phyloP scores from a whole-genome alignment of 345 rosid species.

The Hevea brasiliensis region DNA sequence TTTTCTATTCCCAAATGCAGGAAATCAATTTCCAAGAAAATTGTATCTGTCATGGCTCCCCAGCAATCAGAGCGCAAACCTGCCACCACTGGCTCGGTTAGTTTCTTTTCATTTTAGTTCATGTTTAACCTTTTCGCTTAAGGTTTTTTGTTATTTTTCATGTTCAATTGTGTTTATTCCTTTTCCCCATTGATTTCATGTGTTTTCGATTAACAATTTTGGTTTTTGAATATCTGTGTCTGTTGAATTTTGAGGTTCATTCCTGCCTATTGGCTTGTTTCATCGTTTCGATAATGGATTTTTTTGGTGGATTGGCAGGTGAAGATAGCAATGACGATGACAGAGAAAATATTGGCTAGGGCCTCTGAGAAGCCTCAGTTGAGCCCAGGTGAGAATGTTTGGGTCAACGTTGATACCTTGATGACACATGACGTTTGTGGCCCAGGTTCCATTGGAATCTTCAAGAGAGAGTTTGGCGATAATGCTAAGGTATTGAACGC shows the following conservation, averaged over 20 bases:
- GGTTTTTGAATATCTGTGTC: not conserved
- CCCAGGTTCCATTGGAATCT: constrained; percentile 84
- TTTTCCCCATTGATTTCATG: too few species aligned
- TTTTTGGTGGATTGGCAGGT: constrained; percentile 45
- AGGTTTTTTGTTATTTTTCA: not conserved
- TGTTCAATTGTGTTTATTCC: not conserved
- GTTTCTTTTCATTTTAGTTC: not conserved
- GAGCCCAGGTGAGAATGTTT: constrained; percentile 87
- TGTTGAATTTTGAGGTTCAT: not conserved
- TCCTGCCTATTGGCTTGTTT: not conserved
- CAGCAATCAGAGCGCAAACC: constrained; percentile 74
- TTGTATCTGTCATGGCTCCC: constrained; percentile 78
- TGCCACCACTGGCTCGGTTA: constrained; percentile 69
- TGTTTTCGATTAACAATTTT: not conserved
- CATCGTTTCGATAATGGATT: not conserved
- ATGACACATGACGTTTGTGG: constrained; percentile 98
- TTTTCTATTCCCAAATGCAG: constrained; percentile 51
- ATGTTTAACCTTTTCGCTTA: not conserved
- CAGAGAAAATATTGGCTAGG: constrained; percentile 84
- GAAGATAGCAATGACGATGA: constrained; percentile 87
- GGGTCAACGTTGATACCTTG: constrained; percentile 85
- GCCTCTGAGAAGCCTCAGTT: constrained; percentile 69
- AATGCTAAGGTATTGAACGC: constrained; percentile 44
- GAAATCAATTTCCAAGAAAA: constrained; percentile 53
- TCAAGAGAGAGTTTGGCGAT: constrained; percentile 82